A percentile compares a stretch with the other conserved stretches of the same genome.
Evolutionary conservation across 1,139 yeast genomes (phyloP).

Genomic region (Debaryomycetaceae sp.): DNA sequence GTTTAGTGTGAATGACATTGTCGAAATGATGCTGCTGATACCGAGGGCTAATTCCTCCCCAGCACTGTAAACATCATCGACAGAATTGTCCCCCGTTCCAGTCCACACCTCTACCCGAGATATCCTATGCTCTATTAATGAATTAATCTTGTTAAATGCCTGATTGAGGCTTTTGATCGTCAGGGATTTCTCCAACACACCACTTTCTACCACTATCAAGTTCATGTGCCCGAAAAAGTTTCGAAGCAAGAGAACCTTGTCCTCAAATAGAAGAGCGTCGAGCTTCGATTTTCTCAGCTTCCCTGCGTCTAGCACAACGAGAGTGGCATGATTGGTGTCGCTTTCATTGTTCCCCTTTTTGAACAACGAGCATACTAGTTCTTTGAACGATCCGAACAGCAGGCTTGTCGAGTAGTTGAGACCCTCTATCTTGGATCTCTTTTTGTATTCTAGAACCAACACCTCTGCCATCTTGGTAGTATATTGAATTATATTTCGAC

Average conservation of each 20-base stretch:
- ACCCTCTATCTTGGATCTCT: neutral
- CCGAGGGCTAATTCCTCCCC: slow-evolving; percentile 9
- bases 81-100: slow-evolving; percentile 36
- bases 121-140: slow-evolving; percentile 35
- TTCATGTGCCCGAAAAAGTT: slow-evolving; percentile 45
- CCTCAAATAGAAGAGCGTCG: slow-evolving; percentile 20
- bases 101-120: slow-evolving; percentile 56
- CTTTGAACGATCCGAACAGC: slow-evolving; percentile 3
- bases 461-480: neutral
- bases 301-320: slow-evolving; percentile 25
- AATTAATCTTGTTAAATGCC: slow-evolving; percentile 23
- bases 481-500: neutral
- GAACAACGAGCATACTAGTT: slow-evolving; percentile 25
- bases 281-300: slow-evolving; percentile 7
- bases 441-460: neutral
- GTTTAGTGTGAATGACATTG: slow-evolving; percentile 32
- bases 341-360: slow-evolving; percentile 32
- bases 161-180: slow-evolving; percentile 22
- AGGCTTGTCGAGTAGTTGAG: neutral
- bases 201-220: slow-evolving; percentile 25
- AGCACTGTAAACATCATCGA: slow-evolving; percentile 22
- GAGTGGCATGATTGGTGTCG: slow-evolving; percentile 33
- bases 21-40: slow-evolving; percentile 23
- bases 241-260: slow-evolving; percentile 29
- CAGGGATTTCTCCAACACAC: slow-evolving; percentile 14